phyloP scores from a whole-genome alignment of 108 stramenopile genomes.

The Stephanodiscus minutulus region DNA sequence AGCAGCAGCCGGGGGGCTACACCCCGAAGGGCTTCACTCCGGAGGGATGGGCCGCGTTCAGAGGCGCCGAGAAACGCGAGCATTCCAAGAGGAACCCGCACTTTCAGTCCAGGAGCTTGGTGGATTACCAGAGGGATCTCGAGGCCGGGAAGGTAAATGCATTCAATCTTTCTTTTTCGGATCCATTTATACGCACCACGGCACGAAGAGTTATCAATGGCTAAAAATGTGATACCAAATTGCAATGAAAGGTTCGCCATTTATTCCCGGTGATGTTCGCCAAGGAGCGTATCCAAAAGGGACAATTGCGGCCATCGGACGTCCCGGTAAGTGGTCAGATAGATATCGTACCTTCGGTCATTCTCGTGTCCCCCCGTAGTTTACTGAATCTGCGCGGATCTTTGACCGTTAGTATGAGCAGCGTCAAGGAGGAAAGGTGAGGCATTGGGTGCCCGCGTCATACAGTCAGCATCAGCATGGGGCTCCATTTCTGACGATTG shows the following conservation, averaged over 20 bases:
- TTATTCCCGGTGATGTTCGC: constrained; percentile 40
- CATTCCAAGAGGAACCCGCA: constrained; percentile 28
- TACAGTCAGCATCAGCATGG: neutral
- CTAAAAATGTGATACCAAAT: neutral
- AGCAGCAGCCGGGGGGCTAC: neutral
- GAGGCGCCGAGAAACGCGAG: neutral
- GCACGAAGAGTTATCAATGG: too few relatives aligned
- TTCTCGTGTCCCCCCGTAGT: neutral
- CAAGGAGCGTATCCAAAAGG: constrained; percentile 25
- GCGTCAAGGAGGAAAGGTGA: constrained; percentile 20
- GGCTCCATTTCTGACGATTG: neutral
- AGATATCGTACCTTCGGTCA: neutral
- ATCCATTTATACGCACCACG: neutral
- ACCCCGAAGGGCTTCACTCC: neutral
- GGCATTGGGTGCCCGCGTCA: neutral
- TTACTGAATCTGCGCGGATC: neutral
- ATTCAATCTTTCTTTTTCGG: too few relatives aligned
- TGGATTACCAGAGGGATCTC: constrained; percentile 42
- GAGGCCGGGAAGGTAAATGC: constrained; percentile 36
- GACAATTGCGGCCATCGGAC: constrained; percentile 34
- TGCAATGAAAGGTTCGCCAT: constrained; percentile 12
- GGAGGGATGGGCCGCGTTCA: neutral
- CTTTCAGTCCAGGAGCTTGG: constrained; percentile 25
- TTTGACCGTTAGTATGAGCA: constrained; percentile 27
- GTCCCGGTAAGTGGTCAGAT: constrained; percentile 25